Percentiles rank a stretch among this genome's conserved stretches.
Evolutionary conservation across 2,329 filamentous ascomycete species (phyloP).

Genomic region (Triangularia setosa): DNA sequence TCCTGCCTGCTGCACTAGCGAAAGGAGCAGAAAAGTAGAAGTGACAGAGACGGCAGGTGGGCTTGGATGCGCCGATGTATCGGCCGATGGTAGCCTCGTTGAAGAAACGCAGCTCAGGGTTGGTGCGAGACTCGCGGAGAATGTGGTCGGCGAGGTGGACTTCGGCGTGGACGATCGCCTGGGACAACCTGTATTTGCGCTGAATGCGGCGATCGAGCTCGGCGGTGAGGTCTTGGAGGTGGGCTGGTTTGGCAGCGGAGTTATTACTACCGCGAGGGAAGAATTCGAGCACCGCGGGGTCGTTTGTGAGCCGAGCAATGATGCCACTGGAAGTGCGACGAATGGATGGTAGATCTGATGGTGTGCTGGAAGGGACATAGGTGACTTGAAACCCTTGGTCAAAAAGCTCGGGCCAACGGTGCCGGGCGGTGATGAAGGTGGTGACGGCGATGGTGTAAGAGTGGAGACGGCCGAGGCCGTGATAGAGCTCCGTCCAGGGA

Average conservation of each 20-base stretch:
- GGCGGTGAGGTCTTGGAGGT: not conserved
- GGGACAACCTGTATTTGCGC: conserved; percentile 12
- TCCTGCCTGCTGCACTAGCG: conserved; percentile 17
- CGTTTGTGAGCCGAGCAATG: conserved; percentile 1
- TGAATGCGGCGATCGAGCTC: conserved; percentile 14
- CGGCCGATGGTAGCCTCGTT: conserved; percentile 22
- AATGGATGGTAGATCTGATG: not conserved
- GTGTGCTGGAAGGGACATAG: conserved; percentile 25
- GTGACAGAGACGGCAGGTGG: conserved; percentile 35
- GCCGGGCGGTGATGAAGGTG: conserved; percentile 21
- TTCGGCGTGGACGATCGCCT: conserved; percentile 35
- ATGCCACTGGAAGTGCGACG: conserved; percentile 13
- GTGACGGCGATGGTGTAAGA: conserved; percentile 26
- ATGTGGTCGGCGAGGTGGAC: conserved; percentile 29
- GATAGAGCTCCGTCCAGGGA: conserved; percentile 27
- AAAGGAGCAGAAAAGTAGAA: conserved; percentile 31
- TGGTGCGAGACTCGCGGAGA: conserved; percentile 13
- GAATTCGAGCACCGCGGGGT: not conserved
- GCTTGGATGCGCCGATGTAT: conserved; percentile 38
- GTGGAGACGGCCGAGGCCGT: conserved; percentile 25
- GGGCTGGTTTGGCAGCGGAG: not conserved
- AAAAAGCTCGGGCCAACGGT: conserved; percentile 31
- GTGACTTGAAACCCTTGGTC: conserved; percentile 27
- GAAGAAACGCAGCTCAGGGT: conserved; percentile 27
- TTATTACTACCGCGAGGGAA: not conserved